Base-by-base conservation (phyloP, 2,329 filamentous ascomycete genomes). In the Ophiostoma perfectum region DNA sequence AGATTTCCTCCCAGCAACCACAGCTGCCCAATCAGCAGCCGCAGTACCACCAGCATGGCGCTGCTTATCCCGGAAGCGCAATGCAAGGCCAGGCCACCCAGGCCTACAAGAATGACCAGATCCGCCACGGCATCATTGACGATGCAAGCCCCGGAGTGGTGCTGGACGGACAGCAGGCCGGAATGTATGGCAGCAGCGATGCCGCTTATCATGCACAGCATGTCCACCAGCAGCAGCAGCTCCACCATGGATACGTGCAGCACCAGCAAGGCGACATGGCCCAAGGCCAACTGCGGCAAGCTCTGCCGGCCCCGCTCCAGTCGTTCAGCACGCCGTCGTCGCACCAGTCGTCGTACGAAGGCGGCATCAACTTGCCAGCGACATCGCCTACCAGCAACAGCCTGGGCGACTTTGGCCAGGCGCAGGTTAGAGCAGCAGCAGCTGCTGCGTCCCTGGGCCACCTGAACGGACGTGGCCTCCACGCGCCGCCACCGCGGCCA, bases 241-340 rank as follows among this genome's bases (percentile, higher is more conserved):
- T 49, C 8, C 58, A 62, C 9, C 64, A 73, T 72, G 9, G 68
- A 74, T 4, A 66, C 66, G 0, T 68, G 71, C 16, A 71, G 68
- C n/a, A 76, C 75, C 49, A 72, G 76, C 8, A 65, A 27, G 27
- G 27, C 64, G 2, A 9, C 49, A 66, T 7, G n/a, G 27, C 27
- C 27, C 65, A 45, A 12, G n/a, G 16, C 3, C 39, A 75, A 73
- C 3, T 64, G 68, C 74, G 64, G 70, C 74, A 68, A 42, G 73
- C 64, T 42, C 72, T 65, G 11, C 72, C 72, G 58, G 69, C 70
- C 63, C 42, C 42, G 7, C 6, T 3, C 11, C 42, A 44, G 42
- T 44, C 42, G 2, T 55, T 55, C 11, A 27, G 49, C 49, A 36
- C 55, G 11, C 55, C 55, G 7, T 39, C 27, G 7, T 60, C 55